Base-by-base conservation (phyloP, 192 early-diverging fungal genomes). In the Coemansia asiatica region DNA sequence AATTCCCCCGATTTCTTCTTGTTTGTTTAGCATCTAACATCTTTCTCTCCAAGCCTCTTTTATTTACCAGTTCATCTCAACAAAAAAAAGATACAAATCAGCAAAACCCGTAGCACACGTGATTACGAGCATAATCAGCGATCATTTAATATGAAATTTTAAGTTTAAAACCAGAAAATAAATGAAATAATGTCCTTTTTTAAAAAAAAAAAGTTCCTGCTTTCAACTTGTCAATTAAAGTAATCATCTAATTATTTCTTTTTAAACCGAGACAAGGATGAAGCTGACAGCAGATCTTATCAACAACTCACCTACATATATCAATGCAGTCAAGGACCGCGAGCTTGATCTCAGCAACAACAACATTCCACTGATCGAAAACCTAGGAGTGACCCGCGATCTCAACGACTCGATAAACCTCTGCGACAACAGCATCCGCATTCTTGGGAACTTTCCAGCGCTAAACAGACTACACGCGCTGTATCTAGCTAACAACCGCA, bases 351-450 rank as follows among this genome's bases (percentile, higher is more conserved):
- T 99, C 54, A 85, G 94, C 78, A 90, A 91, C 56, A 86, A 90
- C 61, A 92, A 94, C 68, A 95, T 98, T 25, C 85, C 91, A 47
- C 74, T 85, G 63, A 93, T 99, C 63, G 97, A 99, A 79, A 98
- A 99, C 79, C 83, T 99, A 16, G 91, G 94, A 33, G 90, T 91
- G 18, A 93, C 96, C 25, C 95, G 93, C 88, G 93, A 99, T 73
- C 84, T 87, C 57, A 89, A 97, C 84, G 96, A 98, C 74, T 85
- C 92, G 10, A 82, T 99, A 46, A 94, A 99, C 76, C 79, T 99
- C 31, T 92, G 93, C 60, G 87, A 94, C 74, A 99, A 99, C 76
- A 93, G 94, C 28, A 81, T 99, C 33, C 84, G 90, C 21, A 67
- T 85, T 6, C 79, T 99, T 4, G 89, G 89, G 49, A 94, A 95